Conservation (phyloP, 2,329 filamentous ascomycete species). For the Thyridium curvatum region DNA sequence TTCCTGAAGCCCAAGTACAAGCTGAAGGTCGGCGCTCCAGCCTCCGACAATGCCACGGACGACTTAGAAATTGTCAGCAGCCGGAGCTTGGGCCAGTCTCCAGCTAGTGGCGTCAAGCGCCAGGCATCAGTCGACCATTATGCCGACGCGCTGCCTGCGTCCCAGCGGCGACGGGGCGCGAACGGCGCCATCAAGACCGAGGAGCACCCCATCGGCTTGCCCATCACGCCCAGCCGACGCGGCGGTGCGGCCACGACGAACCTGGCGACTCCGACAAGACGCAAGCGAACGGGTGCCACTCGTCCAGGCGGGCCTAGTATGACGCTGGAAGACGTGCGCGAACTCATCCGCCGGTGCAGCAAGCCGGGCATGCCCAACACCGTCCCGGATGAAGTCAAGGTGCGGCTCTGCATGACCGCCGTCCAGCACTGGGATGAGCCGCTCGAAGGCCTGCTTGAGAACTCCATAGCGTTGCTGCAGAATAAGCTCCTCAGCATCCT, state of each 20-base stretch:
- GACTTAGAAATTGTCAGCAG: too few species aligned
- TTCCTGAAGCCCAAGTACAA: constrained; percentile 39
- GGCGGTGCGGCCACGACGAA: neutral
- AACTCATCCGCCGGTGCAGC: constrained; percentile 47
- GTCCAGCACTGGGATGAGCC: constrained; percentile 53
- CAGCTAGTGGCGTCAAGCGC: constrained; percentile 4
- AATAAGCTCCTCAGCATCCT: constrained; percentile 40
- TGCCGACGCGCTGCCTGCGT: constrained; percentile 3
- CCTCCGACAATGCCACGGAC: constrained; percentile 6
- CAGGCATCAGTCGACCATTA: constrained; percentile 1
- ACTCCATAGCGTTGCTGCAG: constrained; percentile 42
- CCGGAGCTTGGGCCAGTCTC: too few species aligned
- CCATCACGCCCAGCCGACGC: neutral
- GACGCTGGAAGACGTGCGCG: constrained; percentile 44
- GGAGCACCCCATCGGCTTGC: constrained; percentile 2
- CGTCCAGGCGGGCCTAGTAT: constrained; percentile 15
- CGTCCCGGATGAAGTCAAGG: constrained; percentile 53
- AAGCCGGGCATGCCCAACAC: constrained; percentile 52
- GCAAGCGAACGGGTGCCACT: constrained; percentile 3
- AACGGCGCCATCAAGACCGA: constrained; percentile 15
- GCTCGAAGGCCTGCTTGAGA: constrained; percentile 38
- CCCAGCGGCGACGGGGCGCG: constrained; percentile 7
- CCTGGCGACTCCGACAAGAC: neutral
- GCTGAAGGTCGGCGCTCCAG: constrained; percentile 28
- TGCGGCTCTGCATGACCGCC: constrained; percentile 48